Evolutionary conservation across 75 land plant genomes (phyloP).

Genomic region (Cupressus sempervirens): DNA sequence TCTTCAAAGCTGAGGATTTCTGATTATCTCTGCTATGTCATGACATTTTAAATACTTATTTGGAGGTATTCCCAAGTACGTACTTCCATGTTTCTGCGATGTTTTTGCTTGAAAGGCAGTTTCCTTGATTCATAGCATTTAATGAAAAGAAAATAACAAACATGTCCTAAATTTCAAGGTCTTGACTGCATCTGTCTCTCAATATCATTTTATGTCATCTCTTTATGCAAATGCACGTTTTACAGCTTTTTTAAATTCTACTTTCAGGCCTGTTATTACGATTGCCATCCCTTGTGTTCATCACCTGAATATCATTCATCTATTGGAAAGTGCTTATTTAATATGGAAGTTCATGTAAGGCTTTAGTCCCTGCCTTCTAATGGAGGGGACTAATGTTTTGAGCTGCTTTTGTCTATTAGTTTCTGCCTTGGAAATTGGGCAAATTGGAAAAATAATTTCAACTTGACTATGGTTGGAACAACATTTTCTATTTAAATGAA

Average conservation of each 20-base stretch:
- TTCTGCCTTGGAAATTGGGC: no score
- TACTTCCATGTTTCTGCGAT: not conserved
- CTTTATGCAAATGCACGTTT: not conserved
- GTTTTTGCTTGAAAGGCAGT: not conserved
- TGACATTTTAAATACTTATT: not conserved
- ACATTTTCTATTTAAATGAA: no score
- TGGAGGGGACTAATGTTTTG: no score
- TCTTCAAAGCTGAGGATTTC: not conserved
- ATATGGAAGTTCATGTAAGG: no score
- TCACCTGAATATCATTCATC: no score
- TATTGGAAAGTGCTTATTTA: no score
- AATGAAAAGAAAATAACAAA: not conserved
- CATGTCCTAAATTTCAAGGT: not conserved
- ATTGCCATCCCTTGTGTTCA: no score
- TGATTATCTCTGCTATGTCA: not conserved
- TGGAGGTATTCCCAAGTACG: not conserved
- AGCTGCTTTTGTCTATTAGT: no score
- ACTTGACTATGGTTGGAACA: no score
- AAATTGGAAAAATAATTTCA: no score
- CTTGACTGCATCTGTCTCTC: not conserved
- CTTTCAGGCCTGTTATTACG: not conserved
- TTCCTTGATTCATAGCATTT: not conserved
- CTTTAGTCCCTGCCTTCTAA: no score
- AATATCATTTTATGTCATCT: not conserved
- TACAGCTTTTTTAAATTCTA: not conserved